A percentile compares a stretch with the other conserved stretches of the same genome.
phyloP scores from a whole-genome alignment of 2,329 filamentous ascomycete genomes.

The Calonectria montana region DNA sequence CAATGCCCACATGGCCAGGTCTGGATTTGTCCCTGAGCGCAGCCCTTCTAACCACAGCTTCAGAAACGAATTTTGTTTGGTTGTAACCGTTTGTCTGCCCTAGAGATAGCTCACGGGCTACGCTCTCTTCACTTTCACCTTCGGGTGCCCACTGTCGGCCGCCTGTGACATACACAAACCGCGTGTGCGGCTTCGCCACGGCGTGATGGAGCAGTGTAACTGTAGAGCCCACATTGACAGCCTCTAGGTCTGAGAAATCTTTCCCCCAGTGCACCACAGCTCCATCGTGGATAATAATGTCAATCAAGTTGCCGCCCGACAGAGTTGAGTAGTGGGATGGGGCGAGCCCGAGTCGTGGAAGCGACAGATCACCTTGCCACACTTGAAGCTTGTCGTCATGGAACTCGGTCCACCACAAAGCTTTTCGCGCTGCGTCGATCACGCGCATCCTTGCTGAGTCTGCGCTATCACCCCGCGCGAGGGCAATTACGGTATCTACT shows the following conservation, averaged over 20 bases:
- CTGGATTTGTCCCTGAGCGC: slow-evolving; percentile 25
- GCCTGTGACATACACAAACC: not conserved
- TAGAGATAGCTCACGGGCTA: not conserved
- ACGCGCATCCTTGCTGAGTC: not conserved
- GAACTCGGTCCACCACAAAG: not conserved
- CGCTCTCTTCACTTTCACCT: not conserved
- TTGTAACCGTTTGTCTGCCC: slow-evolving; percentile 22
- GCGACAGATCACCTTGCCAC: not conserved
- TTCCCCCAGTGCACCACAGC: not conserved
- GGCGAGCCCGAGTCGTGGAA: not conserved
- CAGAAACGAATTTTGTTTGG: slow-evolving; percentile 40
- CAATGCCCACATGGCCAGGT: slow-evolving; percentile 34
- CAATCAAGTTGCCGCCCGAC: not conserved
- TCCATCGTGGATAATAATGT: not conserved
- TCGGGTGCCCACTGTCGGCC: not conserved
- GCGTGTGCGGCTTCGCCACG: not conserved
- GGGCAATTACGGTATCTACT: not conserved
- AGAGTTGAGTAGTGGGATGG: not conserved
- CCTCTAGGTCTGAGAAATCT: not conserved
- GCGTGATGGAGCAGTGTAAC: not conserved
- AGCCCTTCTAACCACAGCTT: slow-evolving; percentile 30
- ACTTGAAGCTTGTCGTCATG: not conserved
- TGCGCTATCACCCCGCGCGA: not conserved
- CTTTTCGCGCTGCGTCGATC: not conserved
- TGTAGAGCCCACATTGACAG: not conserved